phyloP scores from a whole-genome alignment of 2,329 filamentous ascomycete species.

The Alternaria angustiovoidea region DNA sequence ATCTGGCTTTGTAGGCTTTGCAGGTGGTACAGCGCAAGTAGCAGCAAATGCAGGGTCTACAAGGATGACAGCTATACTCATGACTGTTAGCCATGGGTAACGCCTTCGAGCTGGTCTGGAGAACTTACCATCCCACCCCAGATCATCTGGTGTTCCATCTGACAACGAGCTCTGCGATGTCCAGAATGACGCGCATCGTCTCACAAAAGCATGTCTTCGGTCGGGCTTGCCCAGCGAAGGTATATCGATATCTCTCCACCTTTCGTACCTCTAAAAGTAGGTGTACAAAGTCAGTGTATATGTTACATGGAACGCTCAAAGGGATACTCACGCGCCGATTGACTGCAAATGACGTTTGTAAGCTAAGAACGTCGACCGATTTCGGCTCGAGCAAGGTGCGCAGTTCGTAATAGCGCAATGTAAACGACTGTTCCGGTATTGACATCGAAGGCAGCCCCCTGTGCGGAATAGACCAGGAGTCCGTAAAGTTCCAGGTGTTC shows the following conservation, averaged over 20 bases:
- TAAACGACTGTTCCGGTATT: conserved; percentile 21
- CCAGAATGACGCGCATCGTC: conserved; percentile 33
- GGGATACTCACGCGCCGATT: neutral
- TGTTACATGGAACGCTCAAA: too few relatives aligned
- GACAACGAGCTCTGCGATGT: conserved; percentile 5
- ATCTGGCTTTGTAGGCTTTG: too few relatives aligned
- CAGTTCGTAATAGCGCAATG: conserved; percentile 16
- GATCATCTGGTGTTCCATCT: neutral
- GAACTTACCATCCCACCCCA: conserved; percentile 8
- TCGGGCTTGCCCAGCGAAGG: conserved; percentile 12
- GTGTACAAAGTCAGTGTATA: too few relatives aligned
- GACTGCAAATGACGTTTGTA: neutral
- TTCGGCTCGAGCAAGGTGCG: neutral
- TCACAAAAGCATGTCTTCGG: conserved; percentile 17
- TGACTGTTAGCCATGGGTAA: too few relatives aligned
- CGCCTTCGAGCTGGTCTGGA: too few relatives aligned
- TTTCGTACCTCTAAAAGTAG: neutral
- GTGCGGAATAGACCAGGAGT: conserved; percentile 25
- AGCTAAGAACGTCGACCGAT: neutral
- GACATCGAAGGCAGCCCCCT: conserved; percentile 28
- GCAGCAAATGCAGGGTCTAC: too few relatives aligned
- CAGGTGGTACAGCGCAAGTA: too few relatives aligned
- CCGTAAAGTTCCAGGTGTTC: conserved; percentile 35
- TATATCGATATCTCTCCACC: conserved; percentile 28
- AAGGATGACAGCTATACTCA: too few relatives aligned